Conservation (phyloP, 257 asterid species). For the Craterostigma plantagineum region DNA sequence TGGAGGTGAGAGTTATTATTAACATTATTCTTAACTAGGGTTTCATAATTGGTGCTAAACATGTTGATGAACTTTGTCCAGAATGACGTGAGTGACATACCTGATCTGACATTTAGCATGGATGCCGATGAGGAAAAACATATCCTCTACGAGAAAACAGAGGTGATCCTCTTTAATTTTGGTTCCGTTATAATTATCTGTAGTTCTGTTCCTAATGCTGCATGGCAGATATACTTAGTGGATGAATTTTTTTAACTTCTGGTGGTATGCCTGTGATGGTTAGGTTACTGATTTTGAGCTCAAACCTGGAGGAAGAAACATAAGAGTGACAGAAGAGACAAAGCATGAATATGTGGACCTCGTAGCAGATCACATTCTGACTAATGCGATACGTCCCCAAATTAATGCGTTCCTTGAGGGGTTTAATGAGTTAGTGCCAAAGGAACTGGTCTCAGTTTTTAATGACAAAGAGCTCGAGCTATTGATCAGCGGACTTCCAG, state of each 20-base stretch:
- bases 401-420: constrained; percentile 90
- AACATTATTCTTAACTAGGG: constrained; percentile 1
- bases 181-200: constrained; percentile 3
- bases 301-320: constrained; percentile 96
- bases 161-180: constrained; percentile 26
- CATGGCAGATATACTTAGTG: background rate
- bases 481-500: constrained; percentile 94
- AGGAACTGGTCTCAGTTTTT: constrained; percentile 71
- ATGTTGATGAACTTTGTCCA: constrained; percentile 14
- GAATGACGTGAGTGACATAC: constrained; percentile 96
- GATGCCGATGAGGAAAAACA: constrained; percentile 98
- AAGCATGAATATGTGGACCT: constrained; percentile 96
- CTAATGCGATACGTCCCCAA: constrained; percentile 96
- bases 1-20: constrained; percentile 65
- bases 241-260: constrained; percentile 4
- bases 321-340: constrained; percentile 88
- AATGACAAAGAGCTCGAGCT: constrained; percentile 93
- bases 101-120: constrained; percentile 96
- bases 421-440: constrained; percentile 76
- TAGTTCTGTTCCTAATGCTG: background rate
- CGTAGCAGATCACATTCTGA: constrained; percentile 92
- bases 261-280: constrained; percentile 6
- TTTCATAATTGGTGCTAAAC: background rate
- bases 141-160: constrained; percentile 87
- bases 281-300: constrained; percentile 97